A percentile compares a stretch with the other conserved stretches of the same genome.
phyloP scores from a whole-genome alignment of 495 filamentous ascomycete genomes.

The Aspergillus sclerotioniger region DNA sequence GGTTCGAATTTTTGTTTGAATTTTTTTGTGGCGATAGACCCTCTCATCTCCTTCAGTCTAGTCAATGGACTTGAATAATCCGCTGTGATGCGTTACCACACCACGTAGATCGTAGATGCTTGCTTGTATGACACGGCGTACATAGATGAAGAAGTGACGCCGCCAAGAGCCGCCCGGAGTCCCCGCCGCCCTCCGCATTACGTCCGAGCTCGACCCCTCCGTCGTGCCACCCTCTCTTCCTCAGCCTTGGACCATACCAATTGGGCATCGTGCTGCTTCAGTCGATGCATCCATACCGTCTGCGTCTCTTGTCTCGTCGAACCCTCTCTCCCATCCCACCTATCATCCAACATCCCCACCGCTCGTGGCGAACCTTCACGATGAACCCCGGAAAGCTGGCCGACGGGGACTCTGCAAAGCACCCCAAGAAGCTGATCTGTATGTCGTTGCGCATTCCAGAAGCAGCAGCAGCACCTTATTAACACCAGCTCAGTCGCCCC shows the following conservation, averaged over 20 bases:
- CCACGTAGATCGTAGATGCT: background rate
- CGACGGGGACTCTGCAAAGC: slow-evolving; percentile 14
- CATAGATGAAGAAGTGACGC: background rate
- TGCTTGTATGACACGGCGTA: too few species aligned
- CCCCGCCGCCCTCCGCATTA: slow-evolving; percentile 2
- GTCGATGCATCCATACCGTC: slow-evolving; percentile 10
- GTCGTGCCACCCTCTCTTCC: background rate
- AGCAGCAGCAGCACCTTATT: background rate
- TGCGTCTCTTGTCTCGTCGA: background rate
- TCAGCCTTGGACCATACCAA: background rate
- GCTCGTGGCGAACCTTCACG: background rate
- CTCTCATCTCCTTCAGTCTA: slow-evolving; percentile 30
- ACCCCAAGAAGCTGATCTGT: slow-evolving; percentile 50
- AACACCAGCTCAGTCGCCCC: slow-evolving; percentile 38
- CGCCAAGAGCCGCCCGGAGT: background rate
- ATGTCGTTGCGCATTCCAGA: slow-evolving; percentile 8
- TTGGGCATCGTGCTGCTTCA: background rate
- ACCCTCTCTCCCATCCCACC: background rate
- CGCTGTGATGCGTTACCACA: too few species aligned
- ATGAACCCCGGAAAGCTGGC: slow-evolving; percentile 5
- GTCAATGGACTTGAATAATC: background rate
- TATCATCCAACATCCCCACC: background rate
- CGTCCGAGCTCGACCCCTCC: background rate
- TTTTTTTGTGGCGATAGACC: slow-evolving; percentile 30
- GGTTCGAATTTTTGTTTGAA: slow-evolving; percentile 21